Percentiles rank a stretch among this genome's conserved stretches.
Evolutionary conservation across 2,329 filamentous ascomycete species (phyloP).

Genomic region (Calonectria pseudoturangicola): DNA sequence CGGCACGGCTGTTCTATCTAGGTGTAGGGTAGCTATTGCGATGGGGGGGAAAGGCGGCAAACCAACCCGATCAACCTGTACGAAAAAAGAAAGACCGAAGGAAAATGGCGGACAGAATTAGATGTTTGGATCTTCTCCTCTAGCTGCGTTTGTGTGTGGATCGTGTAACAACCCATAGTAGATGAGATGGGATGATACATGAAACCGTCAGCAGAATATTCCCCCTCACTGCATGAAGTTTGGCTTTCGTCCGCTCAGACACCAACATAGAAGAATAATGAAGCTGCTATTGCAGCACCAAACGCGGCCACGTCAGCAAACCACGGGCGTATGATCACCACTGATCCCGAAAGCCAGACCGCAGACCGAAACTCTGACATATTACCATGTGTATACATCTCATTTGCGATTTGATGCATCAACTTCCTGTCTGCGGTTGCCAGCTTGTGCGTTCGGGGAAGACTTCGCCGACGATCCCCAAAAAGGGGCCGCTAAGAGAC

Average conservation of each 20-base stretch:
- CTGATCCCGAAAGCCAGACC: background rate
- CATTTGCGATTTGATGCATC: background rate
- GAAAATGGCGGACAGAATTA: background rate
- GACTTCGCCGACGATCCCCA: too few relatives aligned
- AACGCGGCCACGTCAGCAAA: constrained; percentile 5
- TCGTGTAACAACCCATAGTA: background rate
- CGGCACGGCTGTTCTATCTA: too few relatives aligned
- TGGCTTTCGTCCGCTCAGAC: constrained; percentile 10
- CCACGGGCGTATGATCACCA: constrained; percentile 1
- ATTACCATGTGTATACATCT: background rate
- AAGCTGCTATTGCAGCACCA: constrained; percentile 4
- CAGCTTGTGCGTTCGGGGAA: too few relatives aligned
- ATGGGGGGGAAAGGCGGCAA: too few relatives aligned
- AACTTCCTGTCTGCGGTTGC: too few relatives aligned
- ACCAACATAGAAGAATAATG: background rate
- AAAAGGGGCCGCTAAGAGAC: too few relatives aligned
- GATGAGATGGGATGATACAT: constrained; percentile 25
- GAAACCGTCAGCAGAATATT: background rate
- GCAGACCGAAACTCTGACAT: background rate
- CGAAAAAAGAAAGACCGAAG: too few relatives aligned
- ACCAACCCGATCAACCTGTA: background rate
- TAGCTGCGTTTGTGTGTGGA: background rate
- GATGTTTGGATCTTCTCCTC: background rate
- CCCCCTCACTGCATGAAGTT: constrained; percentile 20
- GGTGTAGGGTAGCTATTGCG: constrained; percentile 6